These are phyloP conservation scores for Aspergillus sp. DNA, from an alignment of 2,329 filamentous ascomycete genomes.

Conservation along the genomic window DNA sequence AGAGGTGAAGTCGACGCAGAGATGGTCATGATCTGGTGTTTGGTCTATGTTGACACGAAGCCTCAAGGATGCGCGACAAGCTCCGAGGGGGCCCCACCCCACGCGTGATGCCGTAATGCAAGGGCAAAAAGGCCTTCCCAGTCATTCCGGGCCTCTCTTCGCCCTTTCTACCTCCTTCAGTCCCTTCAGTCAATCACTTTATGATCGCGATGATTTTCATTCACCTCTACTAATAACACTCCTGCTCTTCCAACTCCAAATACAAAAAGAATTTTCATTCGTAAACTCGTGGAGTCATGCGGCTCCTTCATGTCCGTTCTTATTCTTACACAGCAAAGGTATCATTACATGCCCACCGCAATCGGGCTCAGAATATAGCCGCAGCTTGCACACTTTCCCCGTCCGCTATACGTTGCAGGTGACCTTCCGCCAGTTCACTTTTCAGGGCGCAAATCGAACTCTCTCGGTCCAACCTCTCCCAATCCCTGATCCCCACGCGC, in stretches of 20 bases:
- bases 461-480: slow-evolving; percentile 49
- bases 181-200: not conserved
- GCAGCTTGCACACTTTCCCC: slow-evolving; percentile 42
- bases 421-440: slow-evolving; percentile 49
- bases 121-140: no score
- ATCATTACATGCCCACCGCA: not conserved
- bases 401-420: slow-evolving; percentile 47
- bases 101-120: slow-evolving; percentile 10
- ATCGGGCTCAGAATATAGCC: slow-evolving; percentile 34
- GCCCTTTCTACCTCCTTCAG: not conserved
- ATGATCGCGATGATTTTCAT: no score
- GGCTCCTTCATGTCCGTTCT: no score
- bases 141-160: no score
- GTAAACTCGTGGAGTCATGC: no score
- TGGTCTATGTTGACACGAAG: slow-evolving; percentile 41
- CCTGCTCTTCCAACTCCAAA: no score
- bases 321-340: no score
- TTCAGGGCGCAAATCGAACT: slow-evolving; percentile 46
- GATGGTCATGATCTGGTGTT: not conserved
- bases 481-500: slow-evolving; percentile 43
- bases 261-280: no score
- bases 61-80: slow-evolving; percentile 27
- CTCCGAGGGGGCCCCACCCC: slow-evolving; percentile 12
- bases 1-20: no score
- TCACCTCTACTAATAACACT: no score